Evolutionary conservation across 495 filamentous ascomycete species (phyloP).

Genomic region (Pyronema domesticum): DNA sequence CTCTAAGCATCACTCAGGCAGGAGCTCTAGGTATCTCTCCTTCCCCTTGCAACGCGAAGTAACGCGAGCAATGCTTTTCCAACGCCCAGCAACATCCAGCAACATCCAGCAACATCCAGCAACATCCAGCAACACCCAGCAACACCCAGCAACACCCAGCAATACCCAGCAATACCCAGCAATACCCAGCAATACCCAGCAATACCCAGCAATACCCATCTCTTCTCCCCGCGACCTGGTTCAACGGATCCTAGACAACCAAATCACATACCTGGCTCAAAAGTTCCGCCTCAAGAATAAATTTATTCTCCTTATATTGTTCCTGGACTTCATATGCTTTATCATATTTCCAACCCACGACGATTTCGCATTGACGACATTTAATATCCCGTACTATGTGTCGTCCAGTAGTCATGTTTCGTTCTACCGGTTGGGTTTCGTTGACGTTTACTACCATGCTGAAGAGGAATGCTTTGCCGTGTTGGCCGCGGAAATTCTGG

Average conservation of each 20-base stretch:
- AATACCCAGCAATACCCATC: no score
- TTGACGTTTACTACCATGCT: conserved; percentile 80
- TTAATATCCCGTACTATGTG: conserved; percentile 86
- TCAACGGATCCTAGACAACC: not conserved
- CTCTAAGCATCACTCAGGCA: no score
- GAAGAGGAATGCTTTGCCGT: conserved; percentile 97
- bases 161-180: no score
- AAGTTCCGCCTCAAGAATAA: conserved; percentile 85
- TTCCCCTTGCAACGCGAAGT: no score
- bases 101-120: no score
- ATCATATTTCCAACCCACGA: conserved; percentile 98
- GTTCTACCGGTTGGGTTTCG: conserved; percentile 62
- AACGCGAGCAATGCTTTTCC: no score
- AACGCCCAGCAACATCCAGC: no score
- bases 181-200: no score
- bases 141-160: no score
- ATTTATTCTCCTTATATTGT: conserved; percentile 99
- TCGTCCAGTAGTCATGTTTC: conserved; percentile 95
- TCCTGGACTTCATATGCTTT: conserved; percentile 79
- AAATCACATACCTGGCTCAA: conserved; percentile 28
- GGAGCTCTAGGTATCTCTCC: no score
- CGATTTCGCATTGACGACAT: conserved; percentile 75
- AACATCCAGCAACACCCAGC: no score
- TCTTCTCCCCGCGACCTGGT: not conserved
- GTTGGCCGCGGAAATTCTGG: conserved; percentile 95